These are phyloP conservation scores for Ogataea kodamae DNA, from an alignment of 805 yeast genomes.

Conservation along the genomic window DNA sequence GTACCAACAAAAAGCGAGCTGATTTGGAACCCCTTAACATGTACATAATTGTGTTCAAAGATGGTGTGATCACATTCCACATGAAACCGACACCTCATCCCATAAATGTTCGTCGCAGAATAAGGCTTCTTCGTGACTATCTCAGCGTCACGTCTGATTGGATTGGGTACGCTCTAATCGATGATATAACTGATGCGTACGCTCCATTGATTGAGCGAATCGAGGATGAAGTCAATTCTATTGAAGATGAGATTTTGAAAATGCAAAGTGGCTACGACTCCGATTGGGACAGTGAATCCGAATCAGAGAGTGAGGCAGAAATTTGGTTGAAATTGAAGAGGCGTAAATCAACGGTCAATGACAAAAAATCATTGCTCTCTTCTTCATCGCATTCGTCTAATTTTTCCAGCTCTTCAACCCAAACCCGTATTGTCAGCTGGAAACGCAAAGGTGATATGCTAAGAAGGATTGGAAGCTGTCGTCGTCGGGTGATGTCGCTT, in stretches of 20 bases:
- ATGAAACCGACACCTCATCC: conserved; percentile 96
- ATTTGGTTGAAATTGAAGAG: conserved; percentile 31
- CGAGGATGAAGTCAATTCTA: conserved; percentile 90
- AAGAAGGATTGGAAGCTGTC: conserved; percentile 90
- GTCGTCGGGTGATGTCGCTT: conserved; percentile 90
- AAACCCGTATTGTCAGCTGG: conserved; percentile 61
- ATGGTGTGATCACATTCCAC: conserved; percentile 91
- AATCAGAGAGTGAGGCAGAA: conserved; percentile 37
- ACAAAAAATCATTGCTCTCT: conserved; percentile 21
- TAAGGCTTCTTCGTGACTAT: conserved; percentile 81
- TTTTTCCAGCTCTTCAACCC: conserved; percentile 34
- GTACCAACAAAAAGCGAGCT: conserved; percentile 33
- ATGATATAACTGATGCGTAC: conserved; percentile 95
- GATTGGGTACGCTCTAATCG: conserved; percentile 95
- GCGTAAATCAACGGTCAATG: conserved; percentile 30
- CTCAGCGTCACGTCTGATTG: conserved; percentile 90
- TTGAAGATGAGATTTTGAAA: conserved; percentile 83
- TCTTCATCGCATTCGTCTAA: conserved; percentile 19
- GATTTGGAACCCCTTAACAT: conserved; percentile 87
- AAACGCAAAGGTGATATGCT: conserved; percentile 92
- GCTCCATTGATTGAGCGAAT: conserved; percentile 95
- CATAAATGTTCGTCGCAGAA: conserved; percentile 90
- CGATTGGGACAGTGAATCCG: conserved; percentile 41
- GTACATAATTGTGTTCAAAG: conserved; percentile 86
- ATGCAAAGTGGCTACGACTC: conserved; percentile 71